A percentile compares a stretch with the other conserved stretches of the same genome.
These are phyloP conservation scores for Nicotiana sylvestris DNA, from an alignment of 257 asterid genomes.

Conservation along the genomic window DNA sequence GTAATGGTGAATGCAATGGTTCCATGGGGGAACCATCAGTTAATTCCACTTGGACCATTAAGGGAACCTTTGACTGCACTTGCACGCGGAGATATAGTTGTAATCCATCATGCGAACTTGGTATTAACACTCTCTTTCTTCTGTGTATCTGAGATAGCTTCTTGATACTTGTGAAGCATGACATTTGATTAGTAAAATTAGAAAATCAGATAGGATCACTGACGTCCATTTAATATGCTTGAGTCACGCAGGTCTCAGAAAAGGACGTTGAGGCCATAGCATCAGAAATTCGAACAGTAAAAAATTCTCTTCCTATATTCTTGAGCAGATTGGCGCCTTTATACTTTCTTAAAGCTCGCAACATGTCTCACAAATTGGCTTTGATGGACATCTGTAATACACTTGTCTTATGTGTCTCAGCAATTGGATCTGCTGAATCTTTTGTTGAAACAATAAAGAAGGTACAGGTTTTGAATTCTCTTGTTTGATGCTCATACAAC, in stretches of 20 bases:
- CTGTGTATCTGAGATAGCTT: background rate
- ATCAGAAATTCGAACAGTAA: constrained; percentile 42
- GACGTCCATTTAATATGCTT: background rate
- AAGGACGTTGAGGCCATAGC: constrained; percentile 42
- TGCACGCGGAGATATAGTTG: constrained; percentile 57
- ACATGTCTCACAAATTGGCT: constrained; percentile 38
- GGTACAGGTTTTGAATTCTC: constrained; percentile 32
- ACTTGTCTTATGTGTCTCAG: constrained; percentile 69
- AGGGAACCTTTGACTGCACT: constrained; percentile 87
- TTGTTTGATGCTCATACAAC: background rate
- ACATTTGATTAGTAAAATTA: background rate
- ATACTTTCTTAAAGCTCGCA: constrained; percentile 50
- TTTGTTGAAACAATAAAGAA: constrained; percentile 51
- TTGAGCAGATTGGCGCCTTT: constrained; percentile 62
- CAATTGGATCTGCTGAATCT: constrained; percentile 77
- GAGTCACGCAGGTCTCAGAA: constrained; percentile 44
- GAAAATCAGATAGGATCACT: background rate
- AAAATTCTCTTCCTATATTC: constrained; percentile 46
- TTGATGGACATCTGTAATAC: constrained; percentile 33
- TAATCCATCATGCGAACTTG: constrained; percentile 86
- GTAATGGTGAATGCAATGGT: constrained; percentile 85
- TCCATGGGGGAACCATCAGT: constrained; percentile 82
- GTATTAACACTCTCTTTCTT: constrained; percentile 33
- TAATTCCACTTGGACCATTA: constrained; percentile 84
- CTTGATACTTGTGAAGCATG: background rate